phyloP scores from a whole-genome alignment of 2,329 filamentous ascomycete species.

The Epichloe sp. region DNA sequence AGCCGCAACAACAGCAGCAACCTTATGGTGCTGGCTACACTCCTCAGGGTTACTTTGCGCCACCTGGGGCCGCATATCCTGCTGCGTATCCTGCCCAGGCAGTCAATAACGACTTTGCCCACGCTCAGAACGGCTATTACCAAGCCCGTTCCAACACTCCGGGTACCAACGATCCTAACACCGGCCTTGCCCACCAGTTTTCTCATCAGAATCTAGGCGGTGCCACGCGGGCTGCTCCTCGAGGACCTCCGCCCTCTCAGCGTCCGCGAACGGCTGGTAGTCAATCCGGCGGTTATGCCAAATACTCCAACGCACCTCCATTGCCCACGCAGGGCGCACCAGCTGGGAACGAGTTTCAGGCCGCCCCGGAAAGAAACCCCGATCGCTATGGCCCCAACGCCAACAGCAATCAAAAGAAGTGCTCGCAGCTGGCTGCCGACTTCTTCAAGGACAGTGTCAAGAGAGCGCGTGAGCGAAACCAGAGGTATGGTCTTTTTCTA shows the following conservation, averaged over 20 bases:
- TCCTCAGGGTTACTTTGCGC: conserved; percentile 45
- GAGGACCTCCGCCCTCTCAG: conserved; percentile 55
- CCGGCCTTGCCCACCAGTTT: conserved; percentile 87
- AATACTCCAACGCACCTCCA: conserved; percentile 49
- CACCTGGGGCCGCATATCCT: conserved; percentile 44
- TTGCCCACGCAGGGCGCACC: conserved; percentile 46
- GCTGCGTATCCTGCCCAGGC: conserved; percentile 27
- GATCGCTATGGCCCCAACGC: conserved; percentile 42
- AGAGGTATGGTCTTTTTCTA: conserved; percentile 48
- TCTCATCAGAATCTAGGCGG: conserved; percentile 87
- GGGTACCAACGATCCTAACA: conserved; percentile 68
- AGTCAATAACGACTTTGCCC: conserved; percentile 34
- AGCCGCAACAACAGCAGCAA: conserved; percentile 28
- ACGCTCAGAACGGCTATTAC: conserved; percentile 31
- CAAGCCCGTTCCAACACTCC: conserved; percentile 44
- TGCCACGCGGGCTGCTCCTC: conserved; percentile 51
- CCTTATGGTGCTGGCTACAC: conserved; percentile 34
- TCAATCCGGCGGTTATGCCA: conserved; percentile 49
- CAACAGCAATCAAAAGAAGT: conserved; percentile 59
- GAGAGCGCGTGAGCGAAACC: conserved; percentile 85
- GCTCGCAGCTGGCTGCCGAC: conserved; percentile 60
- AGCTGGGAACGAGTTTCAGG: conserved; percentile 60
- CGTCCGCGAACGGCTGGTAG: conserved; percentile 77
- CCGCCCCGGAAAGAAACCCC: conserved; percentile 73
- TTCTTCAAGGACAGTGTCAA: conserved; percentile 99